A percentile compares a stretch with the other conserved stretches of the same genome.
Evolutionary conservation across 2,329 filamentous ascomycete species (phyloP).

Genomic region (Beauveria caledonica): DNA sequence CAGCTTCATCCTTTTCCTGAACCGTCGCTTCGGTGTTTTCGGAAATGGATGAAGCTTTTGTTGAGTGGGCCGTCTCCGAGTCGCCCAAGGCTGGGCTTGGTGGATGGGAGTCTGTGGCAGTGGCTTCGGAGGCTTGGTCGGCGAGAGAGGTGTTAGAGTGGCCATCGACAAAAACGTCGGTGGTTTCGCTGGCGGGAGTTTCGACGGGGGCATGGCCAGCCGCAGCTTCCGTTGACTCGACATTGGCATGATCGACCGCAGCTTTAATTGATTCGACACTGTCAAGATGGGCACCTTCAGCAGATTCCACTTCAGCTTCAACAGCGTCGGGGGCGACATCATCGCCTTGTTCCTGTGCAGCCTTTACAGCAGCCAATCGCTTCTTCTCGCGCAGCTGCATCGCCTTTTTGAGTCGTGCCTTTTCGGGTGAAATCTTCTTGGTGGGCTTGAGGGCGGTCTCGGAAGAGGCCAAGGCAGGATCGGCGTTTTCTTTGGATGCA

Average conservation of each 20-base stretch:
- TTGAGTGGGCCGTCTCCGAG: conserved; percentile 51
- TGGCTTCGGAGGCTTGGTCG: conserved; percentile 40
- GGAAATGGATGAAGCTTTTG: conserved; percentile 55
- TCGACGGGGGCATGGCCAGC: conserved; percentile 31
- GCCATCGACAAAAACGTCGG: conserved; percentile 31
- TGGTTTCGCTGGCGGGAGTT: conserved; percentile 39
- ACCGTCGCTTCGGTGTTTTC: conserved; percentile 55
- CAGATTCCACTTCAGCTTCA: conserved; percentile 1
- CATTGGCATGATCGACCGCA: neutral
- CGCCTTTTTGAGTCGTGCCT: conserved; percentile 87
- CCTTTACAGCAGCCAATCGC: conserved; percentile 23
- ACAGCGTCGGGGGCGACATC: conserved; percentile 18
- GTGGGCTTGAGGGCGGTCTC: conserved; percentile 36
- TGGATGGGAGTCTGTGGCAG: conserved; percentile 49
- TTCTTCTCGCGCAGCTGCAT: conserved; percentile 84
- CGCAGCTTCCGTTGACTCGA: neutral
- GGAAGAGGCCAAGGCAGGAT: conserved; percentile 14
- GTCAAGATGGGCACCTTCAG: conserved; percentile 7
- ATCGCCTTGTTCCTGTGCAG: conserved; percentile 18
- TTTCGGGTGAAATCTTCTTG: conserved; percentile 70
- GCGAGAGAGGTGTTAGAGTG: conserved; percentile 31
- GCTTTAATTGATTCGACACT: neutral
- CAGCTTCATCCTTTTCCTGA: conserved; percentile 25
- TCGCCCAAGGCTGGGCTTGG: conserved; percentile 44
- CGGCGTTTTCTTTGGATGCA: conserved; percentile 12